Conservation (phyloP, 2,329 filamentous ascomycete genomes). For the Stylonectria norvegica region DNA sequence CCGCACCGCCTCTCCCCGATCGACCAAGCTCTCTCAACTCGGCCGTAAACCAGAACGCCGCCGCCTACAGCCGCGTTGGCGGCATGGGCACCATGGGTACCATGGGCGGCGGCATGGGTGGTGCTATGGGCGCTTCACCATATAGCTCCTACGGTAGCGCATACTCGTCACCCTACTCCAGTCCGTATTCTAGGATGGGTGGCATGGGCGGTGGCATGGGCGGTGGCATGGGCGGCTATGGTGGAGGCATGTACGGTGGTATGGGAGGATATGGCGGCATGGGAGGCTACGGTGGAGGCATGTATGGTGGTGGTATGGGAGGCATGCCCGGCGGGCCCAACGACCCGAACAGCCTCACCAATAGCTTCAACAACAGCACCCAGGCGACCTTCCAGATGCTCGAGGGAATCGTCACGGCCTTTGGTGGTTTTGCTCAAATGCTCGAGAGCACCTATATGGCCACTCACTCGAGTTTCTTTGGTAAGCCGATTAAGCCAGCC, state of each 20-base stretch:
- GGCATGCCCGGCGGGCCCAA: constrained; percentile 58
- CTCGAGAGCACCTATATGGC: constrained; percentile 99
- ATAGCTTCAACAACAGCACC: constrained; percentile 90
- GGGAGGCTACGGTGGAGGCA: constrained; percentile 43
- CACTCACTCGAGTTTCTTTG: constrained; percentile 97
- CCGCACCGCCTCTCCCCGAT: constrained; percentile 71
- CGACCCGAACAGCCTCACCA: constrained; percentile 90
- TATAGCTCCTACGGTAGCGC: constrained; percentile 41
- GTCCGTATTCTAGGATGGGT: constrained; percentile 43
- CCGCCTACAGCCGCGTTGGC: constrained; percentile 68
- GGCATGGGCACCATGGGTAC: constrained; percentile 19
- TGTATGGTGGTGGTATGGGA: constrained; percentile 47
- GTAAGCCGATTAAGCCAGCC: too few species aligned
- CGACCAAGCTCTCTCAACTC: constrained; percentile 74
- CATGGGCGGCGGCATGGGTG: not conserved
- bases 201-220: constrained; percentile 41
- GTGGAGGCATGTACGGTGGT: constrained; percentile 38
- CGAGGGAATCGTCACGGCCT: constrained; percentile 92
- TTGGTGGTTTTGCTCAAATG: constrained; percentile 98
- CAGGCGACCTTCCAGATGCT: constrained; percentile 98
- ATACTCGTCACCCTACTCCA: constrained; percentile 40
- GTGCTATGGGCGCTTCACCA: constrained; percentile 48
- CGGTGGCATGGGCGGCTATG: constrained; percentile 39
- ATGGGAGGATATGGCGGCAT: constrained; percentile 41
- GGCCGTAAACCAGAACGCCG: constrained; percentile 83